These are phyloP conservation scores for Solanum aculeatissimum DNA, from an alignment of 305 asterid genomes.

Conservation along the genomic window DNA sequence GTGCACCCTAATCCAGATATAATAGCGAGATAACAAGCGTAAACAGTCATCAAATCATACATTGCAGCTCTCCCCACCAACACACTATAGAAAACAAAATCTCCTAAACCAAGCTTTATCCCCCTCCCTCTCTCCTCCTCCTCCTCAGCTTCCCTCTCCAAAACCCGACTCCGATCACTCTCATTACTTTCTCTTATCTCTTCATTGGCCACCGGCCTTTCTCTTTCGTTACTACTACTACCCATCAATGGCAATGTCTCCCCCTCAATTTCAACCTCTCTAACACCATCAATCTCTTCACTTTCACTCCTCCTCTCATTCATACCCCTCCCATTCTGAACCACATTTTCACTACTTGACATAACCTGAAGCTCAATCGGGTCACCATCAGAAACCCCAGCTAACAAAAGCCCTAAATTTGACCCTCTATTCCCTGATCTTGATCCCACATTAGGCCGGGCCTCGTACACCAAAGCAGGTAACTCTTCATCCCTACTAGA, in stretches of 20 bases:
- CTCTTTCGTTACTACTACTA: slow-evolving; percentile 4
- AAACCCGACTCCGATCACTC: not conserved
- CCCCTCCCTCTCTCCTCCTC: slow-evolving; percentile 46
- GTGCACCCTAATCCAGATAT: slow-evolving; percentile 93
- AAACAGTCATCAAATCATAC: slow-evolving; percentile 96
- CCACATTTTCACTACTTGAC: slow-evolving; percentile 12
- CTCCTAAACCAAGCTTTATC: slow-evolving; percentile 91
- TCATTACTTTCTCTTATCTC: slow-evolving; percentile 2
- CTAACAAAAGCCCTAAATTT: slow-evolving; percentile 41
- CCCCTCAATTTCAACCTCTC: slow-evolving; percentile 47
- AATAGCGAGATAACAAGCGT: slow-evolving; percentile 95
- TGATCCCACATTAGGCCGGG: slow-evolving; percentile 52
- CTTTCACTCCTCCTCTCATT: slow-evolving; percentile 7
- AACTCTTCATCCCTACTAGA: slow-evolving; percentile 77
- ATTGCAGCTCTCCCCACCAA: slow-evolving; percentile 95
- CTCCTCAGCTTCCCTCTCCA: slow-evolving; percentile 19
- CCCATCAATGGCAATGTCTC: slow-evolving; percentile 66
- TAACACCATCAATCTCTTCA: slow-evolving; percentile 14
- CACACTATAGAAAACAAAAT: slow-evolving; percentile 84
- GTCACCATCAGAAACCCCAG: slow-evolving; percentile 38
- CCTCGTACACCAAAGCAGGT: slow-evolving; percentile 87
- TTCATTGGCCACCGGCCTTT: slow-evolving; percentile 1
- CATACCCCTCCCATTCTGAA: slow-evolving; percentile 14
- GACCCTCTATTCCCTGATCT: slow-evolving; percentile 32
- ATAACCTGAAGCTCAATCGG: slow-evolving; percentile 46